Evolutionary conservation across 345 rosid genomes (phyloP), one percentile per base, ranked within the genome.

Genomic region (Streptanthus diversifolius): DNA sequence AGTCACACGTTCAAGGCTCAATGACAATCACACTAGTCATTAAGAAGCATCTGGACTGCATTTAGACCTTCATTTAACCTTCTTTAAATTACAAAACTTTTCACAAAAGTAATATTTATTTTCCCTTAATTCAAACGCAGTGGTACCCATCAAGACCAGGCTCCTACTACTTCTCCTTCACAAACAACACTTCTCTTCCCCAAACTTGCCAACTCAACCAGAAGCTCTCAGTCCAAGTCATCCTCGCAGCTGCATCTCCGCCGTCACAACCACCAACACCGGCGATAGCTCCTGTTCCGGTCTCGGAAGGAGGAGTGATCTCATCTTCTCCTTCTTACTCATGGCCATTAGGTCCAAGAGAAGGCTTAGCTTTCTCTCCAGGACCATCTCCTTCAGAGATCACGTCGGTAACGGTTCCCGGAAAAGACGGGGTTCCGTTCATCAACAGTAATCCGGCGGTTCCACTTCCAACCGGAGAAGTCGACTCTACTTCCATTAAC

Each of bases 391-490:
- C 97, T 0, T 64, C 74, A 32, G 81, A 75, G 21, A 82, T 58
- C 68, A 80, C 92, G 0, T 84, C 90, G 0, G 77, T 79, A 12
- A 53, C 81, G 8, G 78, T 72, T 64, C 93, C 98, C 0, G 92
- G 83, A 19, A 91, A 86, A 82, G 85, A 86, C 1, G 90, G 89
- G 25, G 84, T 88, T 9, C 96, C 97, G 3, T 95, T 95, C 48
- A 95, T 91, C 15, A 91, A 83, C 49, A 95, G 99, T 59, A 95
- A 91, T 58, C 97, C 99, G 0, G 97, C 97, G 1, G 97, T 93
- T 79, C 96, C 99, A 27, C 75, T 93, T 78, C 99, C 99, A 3
- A 95, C 95, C n/a, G 99, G 87, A 44, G 99, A 95, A 79, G 89
- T 88, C 7, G 99, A 95, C 66, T 88, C 97, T 33, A 87, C 97